Conservation (phyloP, 306 rosid species). For the Luffa acutangula region DNA sequence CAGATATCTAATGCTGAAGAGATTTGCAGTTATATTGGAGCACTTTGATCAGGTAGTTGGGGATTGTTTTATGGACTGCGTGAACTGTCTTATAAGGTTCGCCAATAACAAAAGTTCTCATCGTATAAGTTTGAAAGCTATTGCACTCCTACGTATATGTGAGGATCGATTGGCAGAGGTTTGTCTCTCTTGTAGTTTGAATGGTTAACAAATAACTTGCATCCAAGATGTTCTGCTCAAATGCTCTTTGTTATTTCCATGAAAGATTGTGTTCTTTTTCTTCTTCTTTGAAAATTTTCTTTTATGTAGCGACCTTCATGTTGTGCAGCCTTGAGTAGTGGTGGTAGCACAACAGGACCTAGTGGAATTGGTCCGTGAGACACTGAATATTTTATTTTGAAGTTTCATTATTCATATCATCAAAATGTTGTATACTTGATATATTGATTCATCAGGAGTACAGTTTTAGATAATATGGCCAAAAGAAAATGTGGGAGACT, state of each 20-base stretch:
- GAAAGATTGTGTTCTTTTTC: background rate
- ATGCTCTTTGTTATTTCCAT: background rate
- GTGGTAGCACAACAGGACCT: background rate
- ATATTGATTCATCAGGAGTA: background rate
- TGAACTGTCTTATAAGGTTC: constrained; percentile 94
- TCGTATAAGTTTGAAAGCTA: constrained; percentile 98
- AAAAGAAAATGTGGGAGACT: background rate
- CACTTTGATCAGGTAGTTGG: constrained; percentile 99
- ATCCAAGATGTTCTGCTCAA: background rate
- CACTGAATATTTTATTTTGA: background rate
- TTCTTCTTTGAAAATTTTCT: background rate
- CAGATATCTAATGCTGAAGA: constrained; percentile 35
- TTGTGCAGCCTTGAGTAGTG: background rate
- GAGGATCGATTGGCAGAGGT: constrained; percentile 99
- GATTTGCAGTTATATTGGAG: constrained; percentile 91
- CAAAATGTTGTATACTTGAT: background rate
- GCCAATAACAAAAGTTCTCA: constrained; percentile 88
- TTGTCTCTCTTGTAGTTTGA: constrained; percentile 22
- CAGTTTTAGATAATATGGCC: background rate
- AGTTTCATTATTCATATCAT: background rate
- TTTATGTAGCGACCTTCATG: background rate
- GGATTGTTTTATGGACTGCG: constrained; percentile 98
- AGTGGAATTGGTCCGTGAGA: background rate
- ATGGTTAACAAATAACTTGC: background rate
- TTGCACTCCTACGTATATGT: constrained; percentile 95